These are phyloP conservation scores for Sextonia rubra DNA, from an alignment of 164 flowering plant species.

Conservation along the genomic window DNA sequence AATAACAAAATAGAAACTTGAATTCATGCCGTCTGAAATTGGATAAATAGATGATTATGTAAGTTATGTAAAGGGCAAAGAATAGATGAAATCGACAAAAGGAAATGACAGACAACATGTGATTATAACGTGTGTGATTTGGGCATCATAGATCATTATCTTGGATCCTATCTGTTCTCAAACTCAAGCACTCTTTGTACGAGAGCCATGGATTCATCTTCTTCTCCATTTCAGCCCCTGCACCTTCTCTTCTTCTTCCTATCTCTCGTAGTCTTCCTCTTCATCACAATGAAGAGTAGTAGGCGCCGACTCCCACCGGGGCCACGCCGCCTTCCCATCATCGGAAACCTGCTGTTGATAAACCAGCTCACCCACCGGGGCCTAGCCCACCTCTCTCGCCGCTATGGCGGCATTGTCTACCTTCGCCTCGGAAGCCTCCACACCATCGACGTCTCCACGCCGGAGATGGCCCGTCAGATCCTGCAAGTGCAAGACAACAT, in stretches of 20 bases:
- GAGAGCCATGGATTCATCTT: not conserved
- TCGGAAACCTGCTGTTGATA: constrained; percentile 75
- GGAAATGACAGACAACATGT: no score
- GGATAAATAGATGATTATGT: no score
- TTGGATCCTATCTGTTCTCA: no score
- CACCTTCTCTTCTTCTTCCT: not conserved
- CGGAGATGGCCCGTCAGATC: constrained; percentile 65
- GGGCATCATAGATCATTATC: no score
- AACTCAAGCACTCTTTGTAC: no score
- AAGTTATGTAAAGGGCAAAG: no score
- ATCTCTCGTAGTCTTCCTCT: not conserved
- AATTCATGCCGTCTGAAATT: no score
- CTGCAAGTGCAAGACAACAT: constrained; percentile 69
- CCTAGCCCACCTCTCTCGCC: constrained; percentile 49
- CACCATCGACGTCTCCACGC: constrained; percentile 50
- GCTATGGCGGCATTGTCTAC: constrained; percentile 62
- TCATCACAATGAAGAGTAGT: constrained; percentile 10
- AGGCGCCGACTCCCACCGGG: constrained; percentile 66
- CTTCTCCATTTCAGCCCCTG: not conserved
- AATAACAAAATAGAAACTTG: no score
- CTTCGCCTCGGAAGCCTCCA: constrained; percentile 56
- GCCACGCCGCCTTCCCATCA: constrained; percentile 56
- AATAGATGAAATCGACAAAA: no score
- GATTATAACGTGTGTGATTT: no score
- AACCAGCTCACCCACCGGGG: constrained; percentile 84